Conservation (phyloP, 2,329 filamentous ascomycete genomes). For the Colletotrichum higginsianum region DNA sequence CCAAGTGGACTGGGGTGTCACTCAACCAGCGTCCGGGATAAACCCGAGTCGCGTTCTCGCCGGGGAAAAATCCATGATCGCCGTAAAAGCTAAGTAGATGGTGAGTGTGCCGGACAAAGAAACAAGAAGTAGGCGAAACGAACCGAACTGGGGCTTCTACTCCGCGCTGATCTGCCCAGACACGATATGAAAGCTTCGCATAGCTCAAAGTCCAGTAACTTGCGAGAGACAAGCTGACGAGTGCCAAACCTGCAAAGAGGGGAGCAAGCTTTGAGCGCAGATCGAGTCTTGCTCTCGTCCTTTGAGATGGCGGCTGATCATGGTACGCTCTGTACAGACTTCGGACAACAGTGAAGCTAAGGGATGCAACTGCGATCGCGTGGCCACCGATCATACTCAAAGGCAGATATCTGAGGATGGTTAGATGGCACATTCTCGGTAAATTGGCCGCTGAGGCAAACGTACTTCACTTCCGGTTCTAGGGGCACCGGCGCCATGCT, state of each 20-base stretch:
- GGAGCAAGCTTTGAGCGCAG: conserved; percentile 49
- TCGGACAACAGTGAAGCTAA: conserved; percentile 44
- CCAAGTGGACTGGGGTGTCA: conserved; percentile 65
- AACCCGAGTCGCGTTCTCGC: conserved; percentile 48
- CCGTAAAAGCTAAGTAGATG: conserved; percentile 45
- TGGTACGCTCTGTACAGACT: conserved; percentile 47
- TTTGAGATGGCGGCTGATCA: conserved; percentile 52
- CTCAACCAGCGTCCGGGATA: conserved; percentile 67
- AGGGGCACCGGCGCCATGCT: conserved; percentile 48
- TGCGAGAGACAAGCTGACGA: conserved; percentile 60
- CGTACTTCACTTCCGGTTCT: conserved; percentile 45
- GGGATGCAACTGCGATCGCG: conserved; percentile 39
- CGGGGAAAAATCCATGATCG: conserved; percentile 54
- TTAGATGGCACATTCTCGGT: conserved; percentile 29
- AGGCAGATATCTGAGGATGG: conserved; percentile 38
- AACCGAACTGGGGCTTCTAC: conserved; percentile 56
- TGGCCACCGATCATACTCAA: conserved; percentile 44
- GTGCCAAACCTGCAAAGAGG: conserved; percentile 60
- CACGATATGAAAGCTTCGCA: conserved; percentile 62
- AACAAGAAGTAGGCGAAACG: conserved; percentile 37
- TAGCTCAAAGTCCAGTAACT: conserved; percentile 60
- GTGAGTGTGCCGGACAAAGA: conserved; percentile 30
- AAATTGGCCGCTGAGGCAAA: not conserved
- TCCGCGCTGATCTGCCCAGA: conserved; percentile 62
- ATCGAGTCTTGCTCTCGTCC: conserved; percentile 52